phyloP scores from a whole-genome alignment of 345 rosid genomes.

The Brassica cretica region DNA sequence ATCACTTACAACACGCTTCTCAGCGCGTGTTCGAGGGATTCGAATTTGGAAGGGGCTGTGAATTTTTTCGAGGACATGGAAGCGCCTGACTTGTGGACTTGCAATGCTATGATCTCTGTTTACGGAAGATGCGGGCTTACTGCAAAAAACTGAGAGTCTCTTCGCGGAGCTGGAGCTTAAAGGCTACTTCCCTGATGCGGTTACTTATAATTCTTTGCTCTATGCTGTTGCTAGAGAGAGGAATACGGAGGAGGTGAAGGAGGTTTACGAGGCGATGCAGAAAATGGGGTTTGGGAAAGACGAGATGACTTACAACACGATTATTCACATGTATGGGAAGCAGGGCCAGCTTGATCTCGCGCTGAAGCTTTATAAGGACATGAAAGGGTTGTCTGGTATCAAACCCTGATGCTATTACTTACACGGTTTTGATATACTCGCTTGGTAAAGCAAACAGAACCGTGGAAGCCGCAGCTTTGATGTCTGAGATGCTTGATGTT shows the following conservation, averaged over 20 bases:
- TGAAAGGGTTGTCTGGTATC: constrained; percentile 63
- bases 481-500: constrained; percentile 89
- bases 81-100: constrained; percentile 94
- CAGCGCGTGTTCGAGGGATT: constrained; percentile 83
- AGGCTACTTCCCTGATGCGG: constrained; percentile 85
- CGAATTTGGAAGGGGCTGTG: constrained; percentile 71
- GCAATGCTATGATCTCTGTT: constrained; percentile 92
- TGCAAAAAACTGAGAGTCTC: constrained; percentile 62
- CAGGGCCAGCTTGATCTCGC: constrained; percentile 76
- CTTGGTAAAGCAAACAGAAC: constrained; percentile 83
- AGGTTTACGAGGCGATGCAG: constrained; percentile 74
- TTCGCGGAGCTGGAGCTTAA: constrained; percentile 69
- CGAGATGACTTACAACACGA: constrained; percentile 89
- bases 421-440: constrained; percentile 85
- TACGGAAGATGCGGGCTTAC: constrained; percentile 83
- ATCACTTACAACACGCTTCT: constrained; percentile 91
- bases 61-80: constrained; percentile 78
- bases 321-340: constrained; percentile 97
- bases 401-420: constrained; percentile 86
- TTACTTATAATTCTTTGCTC: constrained; percentile 84
- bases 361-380: constrained; percentile 72
- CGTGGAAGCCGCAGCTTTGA: constrained; percentile 66
- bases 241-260: constrained; percentile 69
- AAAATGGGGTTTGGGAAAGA: constrained; percentile 74
- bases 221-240: constrained; percentile 95